phyloP scores from a whole-genome alignment of 129 eudicot species.

The Escallonia rubra region DNA sequence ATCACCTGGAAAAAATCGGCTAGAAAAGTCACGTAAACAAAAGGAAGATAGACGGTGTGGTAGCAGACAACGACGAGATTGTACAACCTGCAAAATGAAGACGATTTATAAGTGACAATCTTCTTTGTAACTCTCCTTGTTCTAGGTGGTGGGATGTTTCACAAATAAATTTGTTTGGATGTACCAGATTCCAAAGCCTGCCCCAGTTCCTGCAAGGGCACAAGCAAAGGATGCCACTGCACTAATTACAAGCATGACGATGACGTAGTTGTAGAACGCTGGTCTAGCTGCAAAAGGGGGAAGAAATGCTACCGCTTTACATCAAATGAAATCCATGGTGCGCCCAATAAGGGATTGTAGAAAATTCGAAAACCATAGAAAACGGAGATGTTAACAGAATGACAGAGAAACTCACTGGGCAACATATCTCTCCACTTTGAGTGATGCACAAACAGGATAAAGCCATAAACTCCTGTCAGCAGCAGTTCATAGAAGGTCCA shows the following conservation, averaged over 20 bases:
- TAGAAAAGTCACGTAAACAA: slow-evolving; percentile 59
- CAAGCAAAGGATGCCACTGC: slow-evolving; percentile 37
- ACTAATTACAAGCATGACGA: slow-evolving; percentile 50
- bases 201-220: slow-evolving; percentile 48
- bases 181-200: slow-evolving; percentile 70
- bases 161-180: background rate
- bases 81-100: slow-evolving; percentile 54
- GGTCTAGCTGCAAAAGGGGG: slow-evolving; percentile 59
- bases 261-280: slow-evolving; percentile 62
- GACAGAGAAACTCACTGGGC: slow-evolving; percentile 54
- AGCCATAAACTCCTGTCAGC: slow-evolving; percentile 58
- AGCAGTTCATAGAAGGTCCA: slow-evolving; percentile 50
- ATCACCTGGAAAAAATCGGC: slow-evolving; percentile 81
- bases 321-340: background rate
- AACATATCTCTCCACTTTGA: slow-evolving; percentile 84
- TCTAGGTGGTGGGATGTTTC: background rate
- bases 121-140: background rate
- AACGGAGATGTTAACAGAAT: background rate
- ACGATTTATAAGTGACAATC: background rate
- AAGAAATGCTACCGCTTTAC: background rate
- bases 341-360: background rate
- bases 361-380: background rate
- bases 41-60: slow-evolving; percentile 75
- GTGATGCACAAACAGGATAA: slow-evolving; percentile 64
- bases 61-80: slow-evolving; percentile 44